phyloP scores from a whole-genome alignment of 257 asterid genomes.

The Przewalskia tangutica region DNA sequence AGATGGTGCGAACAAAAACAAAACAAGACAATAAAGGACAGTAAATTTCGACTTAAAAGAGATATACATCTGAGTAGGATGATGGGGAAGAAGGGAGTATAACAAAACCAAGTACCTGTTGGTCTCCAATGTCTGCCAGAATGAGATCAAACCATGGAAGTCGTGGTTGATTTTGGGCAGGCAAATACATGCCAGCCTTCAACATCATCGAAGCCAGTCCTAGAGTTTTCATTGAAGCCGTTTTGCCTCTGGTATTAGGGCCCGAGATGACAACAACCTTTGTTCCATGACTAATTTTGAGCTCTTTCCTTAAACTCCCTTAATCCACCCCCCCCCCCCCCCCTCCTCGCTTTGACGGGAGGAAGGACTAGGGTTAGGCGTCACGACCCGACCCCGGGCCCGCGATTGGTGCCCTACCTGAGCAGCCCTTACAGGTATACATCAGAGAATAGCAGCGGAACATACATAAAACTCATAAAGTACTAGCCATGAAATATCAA shows the following conservation, averaged over 20 bases:
- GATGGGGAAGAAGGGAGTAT: neutral
- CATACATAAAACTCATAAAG: no score
- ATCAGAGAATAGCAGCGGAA: no score
- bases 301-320: no score
- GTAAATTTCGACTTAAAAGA: neutral
- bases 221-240: slow-evolving; percentile 91
- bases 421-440: no score
- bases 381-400: no score
- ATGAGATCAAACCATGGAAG: slow-evolving; percentile 96
- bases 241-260: slow-evolving; percentile 97
- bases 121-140: slow-evolving; percentile 95
- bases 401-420: no score
- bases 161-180: slow-evolving; percentile 56
- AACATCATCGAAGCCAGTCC: slow-evolving; percentile 78
- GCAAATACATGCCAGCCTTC: slow-evolving; percentile 91
- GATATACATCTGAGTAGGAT: neutral
- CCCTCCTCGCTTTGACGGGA: no score
- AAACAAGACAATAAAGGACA: neutral
- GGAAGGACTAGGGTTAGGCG: no score
- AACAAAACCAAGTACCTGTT: slow-evolving; percentile 48
- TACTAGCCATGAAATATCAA: no score
- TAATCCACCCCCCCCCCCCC: no score
- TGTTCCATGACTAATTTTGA: slow-evolving; percentile 49
- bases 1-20: neutral
- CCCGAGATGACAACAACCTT: slow-evolving; percentile 84